These are phyloP conservation scores for Populus alba DNA, from an alignment of 345 rosid species.

Conservation along the genomic window DNA sequence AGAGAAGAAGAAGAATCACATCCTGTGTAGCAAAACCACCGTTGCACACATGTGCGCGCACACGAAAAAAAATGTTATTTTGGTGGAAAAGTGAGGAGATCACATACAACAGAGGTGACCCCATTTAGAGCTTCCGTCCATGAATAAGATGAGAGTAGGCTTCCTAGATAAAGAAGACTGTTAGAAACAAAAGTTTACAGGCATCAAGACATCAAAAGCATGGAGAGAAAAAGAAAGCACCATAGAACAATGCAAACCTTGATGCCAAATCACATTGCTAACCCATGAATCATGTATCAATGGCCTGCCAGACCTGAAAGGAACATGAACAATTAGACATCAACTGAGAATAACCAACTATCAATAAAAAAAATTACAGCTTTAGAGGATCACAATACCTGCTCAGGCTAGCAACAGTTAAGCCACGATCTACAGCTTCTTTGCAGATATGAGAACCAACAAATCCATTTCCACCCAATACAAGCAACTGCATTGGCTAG, in stretches of 20 bases:
- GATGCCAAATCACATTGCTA: slow-evolving; percentile 67
- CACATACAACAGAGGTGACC: slow-evolving; percentile 80
- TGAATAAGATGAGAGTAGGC: slow-evolving; percentile 76
- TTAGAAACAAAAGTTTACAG: slow-evolving; percentile 4
- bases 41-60: background rate
- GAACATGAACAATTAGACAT: background rate
- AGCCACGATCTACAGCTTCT: slow-evolving; percentile 80
- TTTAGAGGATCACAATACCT: slow-evolving; percentile 47
- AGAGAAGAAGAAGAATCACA: slow-evolving; percentile 5
- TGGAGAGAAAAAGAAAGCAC: background rate
- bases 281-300: slow-evolving; percentile 79
- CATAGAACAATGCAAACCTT: slow-evolving; percentile 50
- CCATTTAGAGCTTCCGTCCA: slow-evolving; percentile 81
- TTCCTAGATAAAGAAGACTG: slow-evolving; percentile 42
- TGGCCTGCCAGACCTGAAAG: slow-evolving; percentile 75
- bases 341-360: slow-evolving; percentile 1
- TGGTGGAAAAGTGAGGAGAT: slow-evolving; percentile 1
- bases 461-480: slow-evolving; percentile 97
- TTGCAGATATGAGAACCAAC: slow-evolving; percentile 88
- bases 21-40: background rate
- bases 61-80: background rate
- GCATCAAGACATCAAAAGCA: background rate
- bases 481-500: slow-evolving; percentile 63
- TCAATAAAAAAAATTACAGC: background rate
- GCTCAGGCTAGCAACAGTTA: slow-evolving; percentile 87